Evolutionary conservation across 2,329 filamentous ascomycete species (phyloP), one percentile per base, ranked within the genome.

Genomic region (Botrytis sinoallii): DNA sequence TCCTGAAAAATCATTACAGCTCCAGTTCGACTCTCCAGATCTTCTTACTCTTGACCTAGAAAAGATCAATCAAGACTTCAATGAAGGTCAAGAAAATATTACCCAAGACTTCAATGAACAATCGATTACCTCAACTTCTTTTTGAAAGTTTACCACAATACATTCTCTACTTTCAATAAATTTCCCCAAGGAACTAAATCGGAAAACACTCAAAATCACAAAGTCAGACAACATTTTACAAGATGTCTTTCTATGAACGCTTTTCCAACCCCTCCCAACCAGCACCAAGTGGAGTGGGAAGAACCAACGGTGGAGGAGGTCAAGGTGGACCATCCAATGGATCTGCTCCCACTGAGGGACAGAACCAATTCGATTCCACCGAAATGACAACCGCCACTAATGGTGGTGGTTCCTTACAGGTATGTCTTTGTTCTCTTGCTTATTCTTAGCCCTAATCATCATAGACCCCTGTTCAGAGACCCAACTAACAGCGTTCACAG

Each of bases 381-480:
- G 0, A 64, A 1, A 44, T 44, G 16, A 5, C n/a, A 29, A 4
- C n/a, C 1, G 18, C 57, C 32, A 35, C 57, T 20, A 60, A 65
- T 7, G 18, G 18, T 10, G 6, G 61, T 14, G n/a, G n/a, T 22
- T 3, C 14, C 0, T 63, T 14, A 6, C 25, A 64, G 32, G 61
- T 44, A 32, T 22, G 40, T 42, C 0, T n/a, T 20, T 3, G 0
- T 44, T 20, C 16, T 14, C n/a, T 32, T 12, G 1, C 16, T 2
- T 12, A 22, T 35, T 2, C 29, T 18, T 16, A 22, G 7, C n/a
- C 12, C 55, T 0, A 5, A 2, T 1, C 2, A 18, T 9, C 25
- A 22, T 14, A 9, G 3, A 0, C n/a, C n/a, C 8, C 29, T 29
- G 0, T 0, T 2, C 22, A 22, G 6, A 64, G 16, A 44, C 1